Evolutionary conservation across 306 rosid species (phyloP), one percentile per base, ranked within the genome.

Genomic region (Ormosia emarginata): DNA sequence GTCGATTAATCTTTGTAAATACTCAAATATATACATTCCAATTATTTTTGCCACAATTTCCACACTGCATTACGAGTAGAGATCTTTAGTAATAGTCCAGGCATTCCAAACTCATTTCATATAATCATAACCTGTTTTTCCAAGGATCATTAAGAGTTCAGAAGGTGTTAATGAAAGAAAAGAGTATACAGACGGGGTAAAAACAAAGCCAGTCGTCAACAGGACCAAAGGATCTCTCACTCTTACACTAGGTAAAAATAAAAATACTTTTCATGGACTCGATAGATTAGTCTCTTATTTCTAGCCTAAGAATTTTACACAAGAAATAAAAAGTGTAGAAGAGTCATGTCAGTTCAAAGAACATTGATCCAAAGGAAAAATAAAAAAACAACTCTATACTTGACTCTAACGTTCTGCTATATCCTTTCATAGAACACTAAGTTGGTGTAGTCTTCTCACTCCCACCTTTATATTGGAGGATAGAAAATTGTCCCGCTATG

Each of bases 301-400:
- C 80, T 53, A 70, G 64, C 77, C 83, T 62, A 79, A 61, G 58
- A 82, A 55, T 63, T 59, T 83, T 79, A 75, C 74, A 83, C 83
- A 63, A 53, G 40, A 41, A 69, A 69, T 24, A 75, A 18, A 43
- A 62, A 53, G 9, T 64, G 50, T 13, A 37, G 34, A 32, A 44
- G 71, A 11, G 58, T 53, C 39, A 49, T 67, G 61, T 39, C 62
- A 77, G 52, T 49, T 34, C 62, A 72, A 77, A 67, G 58, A 72
- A 56, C 79, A 73, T 55, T 69, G 79, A 73, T 78, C 77, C 68
- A 66, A 64, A 77, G 43, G 67, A 6, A n/a, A 66, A 40, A 55
- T 33, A 43, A 58, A 79, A 68, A 52, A 39, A 56, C 64, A 78
- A 39, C 83, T 78, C 69, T 72, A 43, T 64, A 66, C 44, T 29